Percentiles rank a stretch among this genome's conserved stretches.
Evolutionary conservation across 345 rosid species (phyloP).

Genomic region (Mangifera indica): DNA sequence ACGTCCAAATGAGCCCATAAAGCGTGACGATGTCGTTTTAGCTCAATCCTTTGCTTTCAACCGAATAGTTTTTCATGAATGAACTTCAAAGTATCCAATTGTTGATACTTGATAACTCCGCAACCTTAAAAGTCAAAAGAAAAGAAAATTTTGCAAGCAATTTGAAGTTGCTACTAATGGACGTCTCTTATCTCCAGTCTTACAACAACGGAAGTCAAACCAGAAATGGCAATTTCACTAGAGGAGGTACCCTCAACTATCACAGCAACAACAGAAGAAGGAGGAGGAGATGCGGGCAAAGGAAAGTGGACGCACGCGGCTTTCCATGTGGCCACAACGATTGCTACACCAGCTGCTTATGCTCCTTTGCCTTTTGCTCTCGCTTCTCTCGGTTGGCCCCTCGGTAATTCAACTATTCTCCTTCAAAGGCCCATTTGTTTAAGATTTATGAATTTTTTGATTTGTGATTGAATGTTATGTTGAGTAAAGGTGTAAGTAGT

Average conservation of each 20-base stretch:
- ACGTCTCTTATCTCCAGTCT: neutral
- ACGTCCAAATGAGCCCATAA: too few species aligned
- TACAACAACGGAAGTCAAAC: neutral
- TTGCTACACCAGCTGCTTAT: slow-evolving; percentile 58
- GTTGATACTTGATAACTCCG: neutral
- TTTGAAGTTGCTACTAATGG: neutral
- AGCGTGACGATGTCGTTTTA: too few species aligned
- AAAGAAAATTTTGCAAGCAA: neutral
- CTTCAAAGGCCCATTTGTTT: neutral
- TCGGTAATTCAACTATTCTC: slow-evolving; percentile 22
- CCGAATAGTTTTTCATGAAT: too few species aligned
- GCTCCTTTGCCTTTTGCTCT: slow-evolving; percentile 58
- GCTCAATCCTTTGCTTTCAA: too few species aligned
- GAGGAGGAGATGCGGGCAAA: slow-evolving; percentile 25
- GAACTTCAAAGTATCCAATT: slow-evolving; percentile 2
- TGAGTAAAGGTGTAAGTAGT: slow-evolving; percentile 47
- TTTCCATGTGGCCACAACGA: slow-evolving; percentile 56
- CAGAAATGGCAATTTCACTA: neutral
- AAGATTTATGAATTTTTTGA: neutral
- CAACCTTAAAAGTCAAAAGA: neutral
- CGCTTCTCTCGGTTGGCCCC: slow-evolving; percentile 59
- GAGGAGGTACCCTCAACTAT: neutral
- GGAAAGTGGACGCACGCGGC: slow-evolving; percentile 62
- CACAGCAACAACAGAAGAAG: slow-evolving; percentile 4
- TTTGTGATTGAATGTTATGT: neutral